phyloP scores from a whole-genome alignment of 1,139 yeast species.

The Meyerozyma smithsonii region DNA sequence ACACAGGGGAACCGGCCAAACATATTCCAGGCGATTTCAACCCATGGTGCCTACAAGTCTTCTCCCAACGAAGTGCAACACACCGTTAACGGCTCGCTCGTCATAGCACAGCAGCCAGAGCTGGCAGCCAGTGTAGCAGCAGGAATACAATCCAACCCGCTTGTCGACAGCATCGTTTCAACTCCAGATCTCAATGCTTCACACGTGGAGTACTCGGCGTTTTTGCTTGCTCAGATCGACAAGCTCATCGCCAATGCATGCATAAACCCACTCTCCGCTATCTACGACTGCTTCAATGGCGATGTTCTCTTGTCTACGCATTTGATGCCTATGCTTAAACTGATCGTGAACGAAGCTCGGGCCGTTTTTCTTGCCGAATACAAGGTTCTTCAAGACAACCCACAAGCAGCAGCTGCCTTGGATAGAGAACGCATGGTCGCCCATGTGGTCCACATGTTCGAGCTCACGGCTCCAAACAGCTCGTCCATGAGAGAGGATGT shows the following conservation, averaged over 20 bases:
- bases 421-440: conserved; percentile 40
- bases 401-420: conserved; percentile 35
- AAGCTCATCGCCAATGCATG: conserved; percentile 73
- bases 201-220: conserved; percentile 47
- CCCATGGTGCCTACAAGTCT: conserved; percentile 68
- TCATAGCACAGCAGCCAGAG: conserved; percentile 36
- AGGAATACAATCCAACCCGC: conserved; percentile 15
- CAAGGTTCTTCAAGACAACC: conserved; percentile 24
- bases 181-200: conserved; percentile 36
- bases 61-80: conserved; percentile 50
- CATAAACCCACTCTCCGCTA: conserved; percentile 68
- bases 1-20: conserved; percentile 46
- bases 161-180: conserved; percentile 28
- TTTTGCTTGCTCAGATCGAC: conserved; percentile 62
- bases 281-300: conserved; percentile 71
- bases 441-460: conserved; percentile 44
- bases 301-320: conserved; percentile 44
- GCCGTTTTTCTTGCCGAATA: conserved; percentile 34
- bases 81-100: conserved; percentile 62
- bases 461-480: conserved; percentile 52
- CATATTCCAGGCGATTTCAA: conserved; percentile 67
- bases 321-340: conserved; percentile 26
- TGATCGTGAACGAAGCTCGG: conserved; percentile 45
- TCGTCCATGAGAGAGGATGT: conserved; percentile 90
- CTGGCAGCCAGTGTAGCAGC: not conserved